Evolutionary conservation across 2,329 filamentous ascomycete species (phyloP), one percentile per base, ranked within the genome.

Genomic region (Arthrinium phaeospermum): DNA sequence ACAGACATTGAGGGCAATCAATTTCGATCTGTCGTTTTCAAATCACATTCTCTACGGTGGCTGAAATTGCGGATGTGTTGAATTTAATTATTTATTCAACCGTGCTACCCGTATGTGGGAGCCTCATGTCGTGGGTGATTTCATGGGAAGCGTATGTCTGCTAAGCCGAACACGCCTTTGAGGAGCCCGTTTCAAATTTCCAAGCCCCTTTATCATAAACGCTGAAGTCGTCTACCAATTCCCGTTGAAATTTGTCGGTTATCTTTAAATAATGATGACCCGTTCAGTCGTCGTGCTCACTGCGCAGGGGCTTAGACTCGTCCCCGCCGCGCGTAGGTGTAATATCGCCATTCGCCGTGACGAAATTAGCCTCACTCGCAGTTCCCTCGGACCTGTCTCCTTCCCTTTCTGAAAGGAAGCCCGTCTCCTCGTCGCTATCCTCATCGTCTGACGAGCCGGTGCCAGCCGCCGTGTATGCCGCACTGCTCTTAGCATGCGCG

Each of bases 401-500:
- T 53, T 90, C 57, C 30, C 57, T 64, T 64, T 64, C 79, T 41
- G 89, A 80, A 0, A 85, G 86, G 22, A 61, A 61, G 1, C 82
- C 82, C 61, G 89, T 86, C 71, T 86, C 86, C 16, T 83, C 83
- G 34, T 86, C 86, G 19, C 79, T 76, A 53, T 85, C 83, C 75
- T 83, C 81, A 13, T 68, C 67, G 10, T 68, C 67, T 10, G 81
- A 79, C 8, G 81, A 82, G 22, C 80, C 82, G 14, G 74, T 81
- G 72, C 76, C 77, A 4, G 76, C 77, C 27, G 76, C 77, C 64
- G 78, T 77, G 19, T 81, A 79, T 14, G 76, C 75, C 16, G 76
- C 75, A 22, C 16, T 53, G 7, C 78, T 80, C 72, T 81, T 77
- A 72, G 84, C 84, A 44, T 89, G 87, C 1, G 86, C 86, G 41